Evolutionary conservation across 2,329 filamentous ascomycete genomes (phyloP).

Genomic region (Neophaeococcomyces aloes): DNA sequence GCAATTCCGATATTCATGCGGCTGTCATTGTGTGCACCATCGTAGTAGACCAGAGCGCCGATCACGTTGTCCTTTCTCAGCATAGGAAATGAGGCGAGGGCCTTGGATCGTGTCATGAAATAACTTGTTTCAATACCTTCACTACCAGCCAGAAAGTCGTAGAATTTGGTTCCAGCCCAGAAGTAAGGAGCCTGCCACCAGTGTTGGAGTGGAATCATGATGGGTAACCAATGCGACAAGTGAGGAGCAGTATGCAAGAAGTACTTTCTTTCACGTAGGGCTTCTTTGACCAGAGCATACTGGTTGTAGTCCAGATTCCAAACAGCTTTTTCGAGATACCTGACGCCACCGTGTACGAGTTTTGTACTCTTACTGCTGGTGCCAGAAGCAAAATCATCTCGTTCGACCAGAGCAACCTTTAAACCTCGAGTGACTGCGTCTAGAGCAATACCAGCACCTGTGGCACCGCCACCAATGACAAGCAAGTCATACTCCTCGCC

Average conservation of each 20-base stretch:
- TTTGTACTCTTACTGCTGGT: slow-evolving; percentile 84
- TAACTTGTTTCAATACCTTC: slow-evolving; percentile 85
- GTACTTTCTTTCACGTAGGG: slow-evolving; percentile 69
- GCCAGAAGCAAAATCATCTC: slow-evolving; percentile 71
- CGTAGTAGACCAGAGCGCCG: slow-evolving; percentile 80
- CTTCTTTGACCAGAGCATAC: slow-evolving; percentile 66
- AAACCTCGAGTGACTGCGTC: slow-evolving; percentile 70
- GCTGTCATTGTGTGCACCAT: slow-evolving; percentile 85
- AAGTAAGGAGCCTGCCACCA: slow-evolving; percentile 77
- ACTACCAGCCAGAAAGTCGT: slow-evolving; percentile 73
- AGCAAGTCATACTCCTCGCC: slow-evolving; percentile 62
- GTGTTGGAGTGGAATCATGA: slow-evolving; percentile 70
- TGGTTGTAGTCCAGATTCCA: slow-evolving; percentile 78
- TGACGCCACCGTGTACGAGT: slow-evolving; percentile 72
- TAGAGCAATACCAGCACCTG: slow-evolving; percentile 68
- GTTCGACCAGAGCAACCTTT: slow-evolving; percentile 69
- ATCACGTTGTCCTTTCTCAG: slow-evolving; percentile 67
- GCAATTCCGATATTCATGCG: slow-evolving; percentile 84
- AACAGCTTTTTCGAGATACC: slow-evolving; percentile 77
- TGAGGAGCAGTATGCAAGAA: slow-evolving; percentile 76
- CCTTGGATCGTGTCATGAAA: slow-evolving; percentile 77
- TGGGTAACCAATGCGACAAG: slow-evolving; percentile 68
- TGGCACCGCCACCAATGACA: slow-evolving; percentile 69
- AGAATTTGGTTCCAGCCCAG: slow-evolving; percentile 63
- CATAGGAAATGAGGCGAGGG: slow-evolving; percentile 81